phyloP scores from a whole-genome alignment of 345 rosid genomes.

The Bruguiera sexangula region DNA sequence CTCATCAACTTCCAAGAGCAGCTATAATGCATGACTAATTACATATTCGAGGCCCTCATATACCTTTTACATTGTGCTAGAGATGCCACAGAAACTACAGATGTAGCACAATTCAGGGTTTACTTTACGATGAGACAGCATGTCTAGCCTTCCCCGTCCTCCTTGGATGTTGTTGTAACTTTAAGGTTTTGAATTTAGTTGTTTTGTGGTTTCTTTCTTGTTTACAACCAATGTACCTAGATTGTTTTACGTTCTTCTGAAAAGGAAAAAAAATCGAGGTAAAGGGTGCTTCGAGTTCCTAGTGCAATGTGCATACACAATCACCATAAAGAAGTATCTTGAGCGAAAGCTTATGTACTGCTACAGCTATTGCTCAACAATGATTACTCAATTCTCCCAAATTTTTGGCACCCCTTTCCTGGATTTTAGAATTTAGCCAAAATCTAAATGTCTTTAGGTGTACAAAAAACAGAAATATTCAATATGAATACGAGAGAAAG shows the following conservation, averaged over 20 bases:
- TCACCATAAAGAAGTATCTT: too few species aligned
- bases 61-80: background rate
- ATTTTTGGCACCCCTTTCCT: background rate
- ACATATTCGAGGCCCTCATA: background rate
- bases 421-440: background rate
- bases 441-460: slow-evolving; percentile 1
- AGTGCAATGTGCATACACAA: too few species aligned
- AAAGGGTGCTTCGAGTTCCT: too few species aligned
- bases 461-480: background rate
- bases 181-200: background rate
- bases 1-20: background rate
- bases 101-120: too few species aligned
- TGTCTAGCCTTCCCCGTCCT: background rate
- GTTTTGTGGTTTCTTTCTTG: background rate
- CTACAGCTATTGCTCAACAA: too few species aligned
- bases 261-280: too few species aligned
- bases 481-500: background rate
- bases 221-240: background rate
- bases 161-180: background rate
- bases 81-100: background rate
- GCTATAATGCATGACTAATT: background rate
- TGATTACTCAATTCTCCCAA: background rate
- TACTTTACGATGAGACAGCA: too few species aligned
- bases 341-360: too few species aligned
- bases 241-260: background rate